phyloP scores from a whole-genome alignment of 768 basidiomycete species.

The Serendipita sp. region DNA sequence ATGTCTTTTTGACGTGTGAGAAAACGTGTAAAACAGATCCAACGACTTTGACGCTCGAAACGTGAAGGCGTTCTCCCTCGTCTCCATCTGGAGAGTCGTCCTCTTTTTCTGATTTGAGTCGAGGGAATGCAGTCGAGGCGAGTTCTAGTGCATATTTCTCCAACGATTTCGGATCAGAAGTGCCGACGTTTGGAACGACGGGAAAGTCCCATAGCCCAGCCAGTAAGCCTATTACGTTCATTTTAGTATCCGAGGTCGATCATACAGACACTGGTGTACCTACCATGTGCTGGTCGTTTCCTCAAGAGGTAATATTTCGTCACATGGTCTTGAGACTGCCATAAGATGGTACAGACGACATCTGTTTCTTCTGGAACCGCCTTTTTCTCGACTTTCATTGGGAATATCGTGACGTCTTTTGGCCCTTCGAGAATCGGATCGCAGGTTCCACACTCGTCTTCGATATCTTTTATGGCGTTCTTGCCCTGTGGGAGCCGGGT shows the following conservation, averaged over 20 bases:
- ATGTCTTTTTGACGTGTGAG: slow-evolving; percentile 82
- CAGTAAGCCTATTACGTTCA: slow-evolving; percentile 46
- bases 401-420: slow-evolving; percentile 51
- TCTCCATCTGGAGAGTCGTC: not conserved
- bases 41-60: slow-evolving; percentile 32
- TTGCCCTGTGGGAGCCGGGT: not conserved
- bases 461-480: slow-evolving; percentile 36
- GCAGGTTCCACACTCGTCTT: slow-evolving; percentile 59
- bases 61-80: slow-evolving; percentile 13
- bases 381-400: slow-evolving; percentile 76
- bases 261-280: too few relatives aligned
- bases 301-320: slow-evolving; percentile 58
- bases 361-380: slow-evolving; percentile 73
- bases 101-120: slow-evolving; percentile 2
- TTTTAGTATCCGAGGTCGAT: too few relatives aligned
- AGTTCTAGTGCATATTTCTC: not conserved
- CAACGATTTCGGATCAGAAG: slow-evolving; percentile 13
- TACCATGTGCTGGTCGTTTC: slow-evolving; percentile 45
- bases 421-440: slow-evolving; percentile 28
- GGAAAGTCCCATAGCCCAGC: slow-evolving; percentile 87
- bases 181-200: slow-evolving; percentile 37
- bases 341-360: slow-evolving; percentile 70
- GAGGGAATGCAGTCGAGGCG: slow-evolving; percentile 14
- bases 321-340: slow-evolving; percentile 26
- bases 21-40: slow-evolving; percentile 69